Conservation (phyloP, 2,329 filamentous ascomycete species). For the Juglanconis sp. region DNA sequence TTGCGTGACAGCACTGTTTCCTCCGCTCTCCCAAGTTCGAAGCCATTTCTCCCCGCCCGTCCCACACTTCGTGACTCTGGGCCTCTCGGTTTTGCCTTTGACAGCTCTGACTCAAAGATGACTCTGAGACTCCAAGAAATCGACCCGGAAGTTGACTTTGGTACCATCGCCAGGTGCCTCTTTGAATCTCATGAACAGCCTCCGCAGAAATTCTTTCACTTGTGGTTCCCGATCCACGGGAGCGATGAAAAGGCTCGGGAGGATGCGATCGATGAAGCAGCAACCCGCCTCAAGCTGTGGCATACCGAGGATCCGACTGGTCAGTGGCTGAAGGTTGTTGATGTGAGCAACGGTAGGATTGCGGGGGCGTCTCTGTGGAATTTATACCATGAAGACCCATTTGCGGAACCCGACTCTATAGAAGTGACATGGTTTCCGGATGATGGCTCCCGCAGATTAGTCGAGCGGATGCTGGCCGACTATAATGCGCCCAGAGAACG, state of each 20-base stretch:
- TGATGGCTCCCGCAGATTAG: slow-evolving; percentile 23
- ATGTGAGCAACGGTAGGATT: slow-evolving; percentile 26
- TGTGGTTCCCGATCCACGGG: slow-evolving; percentile 26
- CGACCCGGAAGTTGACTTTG: slow-evolving; percentile 19
- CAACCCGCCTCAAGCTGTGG: slow-evolving; percentile 22
- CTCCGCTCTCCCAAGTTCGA: too few relatives aligned
- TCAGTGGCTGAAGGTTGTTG: slow-evolving; percentile 30
- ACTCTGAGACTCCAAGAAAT: neutral
- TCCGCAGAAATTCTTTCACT: slow-evolving; percentile 24
- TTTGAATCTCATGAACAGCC: slow-evolving; percentile 27
- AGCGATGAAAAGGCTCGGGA: neutral
- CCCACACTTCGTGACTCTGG: too few relatives aligned
- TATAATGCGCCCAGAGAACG: neutral
- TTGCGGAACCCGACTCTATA: slow-evolving; percentile 12
- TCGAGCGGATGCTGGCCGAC: slow-evolving; percentile 20
- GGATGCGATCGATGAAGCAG: neutral
- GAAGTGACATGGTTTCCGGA: slow-evolving; percentile 32
- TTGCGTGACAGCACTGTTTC: too few relatives aligned
- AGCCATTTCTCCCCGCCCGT: too few relatives aligned
- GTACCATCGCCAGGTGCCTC: slow-evolving; percentile 20
- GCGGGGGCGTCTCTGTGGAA: slow-evolving; percentile 29
- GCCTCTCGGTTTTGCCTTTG: too few relatives aligned
- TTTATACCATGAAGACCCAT: slow-evolving; percentile 28
- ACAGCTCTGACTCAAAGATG: neutral
- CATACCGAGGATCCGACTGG: slow-evolving; percentile 26